Evolutionary conservation across 2,329 filamentous ascomycete species (phyloP).

Genomic region (Fusarium aywerte): DNA sequence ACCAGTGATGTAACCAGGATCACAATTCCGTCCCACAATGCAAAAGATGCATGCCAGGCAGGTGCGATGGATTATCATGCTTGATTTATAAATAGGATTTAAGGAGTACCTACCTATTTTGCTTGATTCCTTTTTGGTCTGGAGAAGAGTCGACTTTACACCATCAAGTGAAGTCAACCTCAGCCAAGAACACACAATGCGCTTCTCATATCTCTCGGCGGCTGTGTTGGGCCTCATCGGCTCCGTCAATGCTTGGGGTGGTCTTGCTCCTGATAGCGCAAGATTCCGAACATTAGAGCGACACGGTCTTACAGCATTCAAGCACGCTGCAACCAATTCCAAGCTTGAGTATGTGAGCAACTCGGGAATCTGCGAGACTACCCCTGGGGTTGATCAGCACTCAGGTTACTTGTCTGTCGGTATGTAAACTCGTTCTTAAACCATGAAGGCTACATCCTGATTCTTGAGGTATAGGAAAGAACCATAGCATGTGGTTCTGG

Average conservation of each 20-base stretch:
- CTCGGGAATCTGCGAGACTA: slow-evolving; percentile 65
- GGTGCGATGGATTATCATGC: background rate
- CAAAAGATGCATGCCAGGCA: background rate
- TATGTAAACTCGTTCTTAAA: slow-evolving; percentile 45
- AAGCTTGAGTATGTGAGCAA: slow-evolving; percentile 43
- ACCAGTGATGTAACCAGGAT: slow-evolving; percentile 30
- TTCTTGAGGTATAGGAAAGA: slow-evolving; percentile 21
- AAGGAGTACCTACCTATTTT: background rate
- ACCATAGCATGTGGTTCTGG: slow-evolving; percentile 57
- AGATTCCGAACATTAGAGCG: slow-evolving; percentile 31
- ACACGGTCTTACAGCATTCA: slow-evolving; percentile 26
- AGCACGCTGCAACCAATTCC: slow-evolving; percentile 36
- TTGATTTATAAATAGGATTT: slow-evolving; percentile 21
- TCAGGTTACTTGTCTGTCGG: slow-evolving; percentile 71
- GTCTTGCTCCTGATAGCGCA: slow-evolving; percentile 32
- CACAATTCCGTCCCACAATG: slow-evolving; percentile 20
- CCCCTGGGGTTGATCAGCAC: slow-evolving; percentile 70
- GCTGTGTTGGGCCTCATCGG: slow-evolving; percentile 32
- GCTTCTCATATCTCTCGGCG: slow-evolving; percentile 32
- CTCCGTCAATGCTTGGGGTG: slow-evolving; percentile 31
- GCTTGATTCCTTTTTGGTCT: background rate
- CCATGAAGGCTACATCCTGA: slow-evolving; percentile 38
- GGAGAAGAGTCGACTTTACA: background rate
- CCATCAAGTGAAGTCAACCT: background rate
- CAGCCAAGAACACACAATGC: slow-evolving; percentile 19